Evolutionary conservation across 257 asterid genomes (phyloP).

Genomic region (Paraleonurus japonicus): DNA sequence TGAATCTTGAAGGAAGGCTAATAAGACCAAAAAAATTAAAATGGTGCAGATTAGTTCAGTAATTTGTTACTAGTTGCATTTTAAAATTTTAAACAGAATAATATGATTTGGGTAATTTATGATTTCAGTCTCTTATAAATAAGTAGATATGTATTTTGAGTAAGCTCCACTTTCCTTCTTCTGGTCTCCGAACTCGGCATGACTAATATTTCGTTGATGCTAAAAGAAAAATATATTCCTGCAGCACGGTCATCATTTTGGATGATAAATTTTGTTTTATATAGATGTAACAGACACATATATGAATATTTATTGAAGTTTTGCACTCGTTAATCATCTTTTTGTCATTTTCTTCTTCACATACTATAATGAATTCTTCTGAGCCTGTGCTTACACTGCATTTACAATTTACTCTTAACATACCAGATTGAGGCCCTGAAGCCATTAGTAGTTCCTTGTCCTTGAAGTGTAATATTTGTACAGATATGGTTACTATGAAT

Average conservation of each 20-base stretch:
- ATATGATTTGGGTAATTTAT: neutral
- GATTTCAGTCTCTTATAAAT: neutral
- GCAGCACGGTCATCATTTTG: neutral
- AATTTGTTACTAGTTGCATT: slow-evolving; percentile 9
- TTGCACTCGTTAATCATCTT: neutral
- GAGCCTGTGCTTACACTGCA: neutral
- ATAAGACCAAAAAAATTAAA: neutral
- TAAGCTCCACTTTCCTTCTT: neutral
- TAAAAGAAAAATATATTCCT: too few relatives aligned
- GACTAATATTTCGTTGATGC: too few relatives aligned
- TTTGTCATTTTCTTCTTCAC: neutral
- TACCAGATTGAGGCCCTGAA: neutral
- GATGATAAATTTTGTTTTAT: neutral
- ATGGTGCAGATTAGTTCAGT: neutral
- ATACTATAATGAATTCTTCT: neutral
- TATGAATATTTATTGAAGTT: neutral
- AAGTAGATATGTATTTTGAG: neutral
- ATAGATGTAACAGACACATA: neutral
- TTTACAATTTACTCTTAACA: neutral
- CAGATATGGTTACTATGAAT: neutral
- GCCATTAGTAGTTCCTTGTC: neutral
- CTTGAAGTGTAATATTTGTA: slow-evolving; percentile 17
- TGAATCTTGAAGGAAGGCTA: neutral
- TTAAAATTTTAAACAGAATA: too few relatives aligned
- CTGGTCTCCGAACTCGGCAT: neutral